phyloP scores from a whole-genome alignment of 2,329 filamentous ascomycete species.

The Septoria petroselini region DNA sequence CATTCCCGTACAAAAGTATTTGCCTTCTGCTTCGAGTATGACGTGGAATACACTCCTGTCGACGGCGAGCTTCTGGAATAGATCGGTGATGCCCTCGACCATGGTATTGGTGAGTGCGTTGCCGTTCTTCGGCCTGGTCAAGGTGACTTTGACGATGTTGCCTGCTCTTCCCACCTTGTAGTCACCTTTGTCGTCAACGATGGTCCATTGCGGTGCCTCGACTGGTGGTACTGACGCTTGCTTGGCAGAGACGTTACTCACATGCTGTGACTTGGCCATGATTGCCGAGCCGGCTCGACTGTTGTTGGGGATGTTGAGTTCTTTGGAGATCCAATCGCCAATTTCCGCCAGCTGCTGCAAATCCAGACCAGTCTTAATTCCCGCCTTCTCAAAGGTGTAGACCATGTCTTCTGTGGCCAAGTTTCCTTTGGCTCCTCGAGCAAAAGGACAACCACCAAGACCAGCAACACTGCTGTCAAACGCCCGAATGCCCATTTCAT shows the following conservation, averaged over 20 bases:
- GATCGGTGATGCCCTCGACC: conserved; percentile 21
- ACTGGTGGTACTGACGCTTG: neutral
- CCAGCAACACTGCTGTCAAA: conserved; percentile 35
- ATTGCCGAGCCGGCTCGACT: conserved; percentile 31
- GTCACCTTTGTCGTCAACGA: conserved; percentile 10
- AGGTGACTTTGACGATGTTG: conserved; percentile 19
- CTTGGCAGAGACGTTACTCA: neutral
- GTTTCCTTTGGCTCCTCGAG: conserved; percentile 33
- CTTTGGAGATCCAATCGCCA: conserved; percentile 31
- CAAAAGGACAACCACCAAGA: conserved; percentile 34
- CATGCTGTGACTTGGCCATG: conserved; percentile 12
- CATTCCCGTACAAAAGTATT: conserved; percentile 30
- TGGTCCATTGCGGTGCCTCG: neutral
- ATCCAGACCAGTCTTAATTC: conserved; percentile 31
- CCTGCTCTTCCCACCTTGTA: conserved; percentile 15
- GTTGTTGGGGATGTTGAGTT: conserved; percentile 24
- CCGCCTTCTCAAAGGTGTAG: conserved; percentile 30
- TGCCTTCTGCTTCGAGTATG: conserved; percentile 22
- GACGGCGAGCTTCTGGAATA: conserved; percentile 16
- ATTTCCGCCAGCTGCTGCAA: conserved; percentile 24
- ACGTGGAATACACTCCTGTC: conserved; percentile 23
- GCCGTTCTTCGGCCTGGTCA: conserved; percentile 23
- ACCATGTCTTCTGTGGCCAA: conserved; percentile 34
- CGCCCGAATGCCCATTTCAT: conserved; percentile 27
- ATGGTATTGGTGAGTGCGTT: conserved; percentile 25